A percentile compares a stretch with the other conserved stretches of the same genome.
These are phyloP conservation scores for Trichoderma guizhouense DNA, from an alignment of 2,329 filamentous ascomycete species.

Conservation along the genomic window DNA sequence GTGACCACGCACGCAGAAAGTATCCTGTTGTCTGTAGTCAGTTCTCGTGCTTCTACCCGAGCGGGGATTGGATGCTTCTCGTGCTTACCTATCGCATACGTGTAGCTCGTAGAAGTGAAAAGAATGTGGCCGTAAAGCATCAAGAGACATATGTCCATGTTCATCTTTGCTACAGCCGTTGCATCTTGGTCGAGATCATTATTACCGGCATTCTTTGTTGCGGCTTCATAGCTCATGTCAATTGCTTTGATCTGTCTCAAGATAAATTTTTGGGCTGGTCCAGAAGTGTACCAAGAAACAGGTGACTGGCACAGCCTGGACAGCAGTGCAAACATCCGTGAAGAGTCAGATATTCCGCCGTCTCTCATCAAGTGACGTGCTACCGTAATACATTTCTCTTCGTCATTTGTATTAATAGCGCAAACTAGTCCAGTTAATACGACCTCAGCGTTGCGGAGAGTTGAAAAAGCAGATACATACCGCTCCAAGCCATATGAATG, in stretches of 20 bases:
- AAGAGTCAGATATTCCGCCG: conserved; percentile 76
- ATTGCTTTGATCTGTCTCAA: conserved; percentile 87
- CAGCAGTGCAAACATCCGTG: conserved; percentile 77
- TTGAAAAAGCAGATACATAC: conserved; percentile 41
- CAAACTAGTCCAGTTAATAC: conserved; percentile 56
- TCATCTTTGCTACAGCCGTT: not conserved
- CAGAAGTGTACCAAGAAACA: conserved; percentile 72
- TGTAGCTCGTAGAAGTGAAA: conserved; percentile 78
- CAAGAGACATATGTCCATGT: conserved; percentile 75
- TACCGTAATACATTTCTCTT: conserved; percentile 68
- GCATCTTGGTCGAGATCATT: conserved; percentile 18
- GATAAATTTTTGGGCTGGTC: conserved; percentile 84
- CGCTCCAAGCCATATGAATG: conserved; percentile 75
- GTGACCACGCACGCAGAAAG: conserved; percentile 71
- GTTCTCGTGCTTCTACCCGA: not conserved
- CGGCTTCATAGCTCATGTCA: conserved; percentile 59
- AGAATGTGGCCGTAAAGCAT: conserved; percentile 90
- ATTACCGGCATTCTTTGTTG: conserved; percentile 29
- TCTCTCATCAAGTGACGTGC: conserved; percentile 83
- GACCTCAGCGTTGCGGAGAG: not conserved
- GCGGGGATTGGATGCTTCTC: not conserved
- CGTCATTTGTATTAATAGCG: conserved; percentile 75
- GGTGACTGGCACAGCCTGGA: conserved; percentile 72
- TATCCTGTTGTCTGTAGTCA: conserved; percentile 53
- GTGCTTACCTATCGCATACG: conserved; percentile 69